Base-by-base conservation (phyloP, 495 filamentous ascomycete genomes). In the Talaromyces adpressus region DNA sequence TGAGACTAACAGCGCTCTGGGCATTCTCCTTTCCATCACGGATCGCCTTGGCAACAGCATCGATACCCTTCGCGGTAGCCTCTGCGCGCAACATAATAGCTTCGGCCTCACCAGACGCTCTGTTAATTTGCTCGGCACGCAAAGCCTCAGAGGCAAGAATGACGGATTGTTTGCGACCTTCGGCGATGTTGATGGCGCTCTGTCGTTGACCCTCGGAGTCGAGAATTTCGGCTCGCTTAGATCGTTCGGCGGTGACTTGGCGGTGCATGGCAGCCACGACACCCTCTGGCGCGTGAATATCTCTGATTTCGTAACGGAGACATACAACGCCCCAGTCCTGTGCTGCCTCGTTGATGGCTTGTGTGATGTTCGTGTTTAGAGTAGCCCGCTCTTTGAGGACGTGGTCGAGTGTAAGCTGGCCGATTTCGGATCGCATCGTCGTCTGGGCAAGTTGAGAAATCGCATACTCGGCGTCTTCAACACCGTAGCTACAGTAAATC, bases 381-480 rank as follows among this genome's bases (percentile, higher is more conserved):
- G 89, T 90, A 2, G 93, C 89, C 59, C 94, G 91, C 82, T 98
- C 94, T 71, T 97, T 96, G 23, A 98, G 83, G 45, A 98, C 94
- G 78, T 98, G 93, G 76, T 98, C 94, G 68, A 98, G 89, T 0
- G 93, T 91, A 18, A 98, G 84, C 69, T 97, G 92, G 64, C 94
- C 94, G 71, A 98, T 98, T 74, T 98, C 94, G 62, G 89, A 92
- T 64, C 94, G 92, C 94, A 98, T 98, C 0, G 94, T 98, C 2
- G 94, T 98, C 75, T 98, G 94, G 3, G 94, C 94, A 18, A 98
- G 88, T 69, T 98, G 94, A 20, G 90, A 92, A 79, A 98, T 98
- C 71, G 94, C 94, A 76, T 98, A 98, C 72, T 98, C 95, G 64
- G 94, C 94, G 71, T 98, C 94, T 78, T 98, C 94, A 47, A 98